Percentiles rank a stretch among this genome's conserved stretches.
phyloP scores from a whole-genome alignment of 2,329 filamentous ascomycete genomes.

The Ascosphaera acerosa region DNA sequence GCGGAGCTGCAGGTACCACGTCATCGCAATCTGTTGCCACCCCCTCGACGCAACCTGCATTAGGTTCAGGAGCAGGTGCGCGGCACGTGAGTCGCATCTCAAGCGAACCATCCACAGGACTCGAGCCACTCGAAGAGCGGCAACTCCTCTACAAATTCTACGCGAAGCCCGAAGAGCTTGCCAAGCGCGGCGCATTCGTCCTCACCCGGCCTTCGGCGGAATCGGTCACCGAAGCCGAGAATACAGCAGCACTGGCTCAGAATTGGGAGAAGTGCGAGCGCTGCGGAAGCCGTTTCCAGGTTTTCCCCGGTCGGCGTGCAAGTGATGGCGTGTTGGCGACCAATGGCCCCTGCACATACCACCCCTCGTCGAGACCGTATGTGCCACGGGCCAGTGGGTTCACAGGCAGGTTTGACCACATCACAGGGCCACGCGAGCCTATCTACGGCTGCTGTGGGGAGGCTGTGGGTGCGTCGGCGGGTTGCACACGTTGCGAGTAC shows the following conservation, averaged over 20 bases:
- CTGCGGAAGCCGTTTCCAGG: constrained; percentile 65
- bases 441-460: constrained; percentile 61
- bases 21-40: too few species aligned
- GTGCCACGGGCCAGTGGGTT: constrained; percentile 19
- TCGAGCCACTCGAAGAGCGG: constrained; percentile 40
- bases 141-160: constrained; percentile 22
- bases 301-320: constrained; percentile 62
- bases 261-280: constrained; percentile 80
- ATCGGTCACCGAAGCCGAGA: constrained; percentile 39
- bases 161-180: constrained; percentile 10
- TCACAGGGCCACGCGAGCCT: constrained; percentile 30
- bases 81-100: too few species aligned
- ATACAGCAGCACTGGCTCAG: constrained; percentile 37
- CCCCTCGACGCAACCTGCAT: too few species aligned
- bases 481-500: constrained; percentile 43
- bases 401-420: constrained; percentile 26
- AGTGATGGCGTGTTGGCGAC: constrained; percentile 44
- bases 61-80: too few species aligned
- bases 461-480: constrained; percentile 41
- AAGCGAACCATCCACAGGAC: constrained; percentile 46
- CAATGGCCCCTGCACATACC: constrained; percentile 55
- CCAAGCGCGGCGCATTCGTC: constrained; percentile 38
- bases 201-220: constrained; percentile 36
- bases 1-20: background rate
- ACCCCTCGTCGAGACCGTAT: constrained; percentile 25